phyloP scores from a whole-genome alignment of 1,284 basidiomycete genomes.

The Laetiporus sulphureus region DNA sequence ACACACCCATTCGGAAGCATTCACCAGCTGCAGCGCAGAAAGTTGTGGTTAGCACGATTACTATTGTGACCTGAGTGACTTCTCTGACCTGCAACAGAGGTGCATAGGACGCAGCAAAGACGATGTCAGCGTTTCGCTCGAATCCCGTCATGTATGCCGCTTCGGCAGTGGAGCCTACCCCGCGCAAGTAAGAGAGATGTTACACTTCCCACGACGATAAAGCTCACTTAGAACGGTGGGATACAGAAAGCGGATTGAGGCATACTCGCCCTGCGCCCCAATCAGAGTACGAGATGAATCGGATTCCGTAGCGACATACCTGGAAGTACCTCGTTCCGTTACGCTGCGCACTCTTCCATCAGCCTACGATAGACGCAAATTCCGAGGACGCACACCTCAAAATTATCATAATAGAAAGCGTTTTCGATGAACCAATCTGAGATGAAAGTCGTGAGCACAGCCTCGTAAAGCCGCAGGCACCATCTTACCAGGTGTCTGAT shows the following conservation, averaged over 20 bases:
- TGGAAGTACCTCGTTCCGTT: conserved; percentile 51
- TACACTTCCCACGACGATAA: no score
- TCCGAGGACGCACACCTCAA: conserved; percentile 29
- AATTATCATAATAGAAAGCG: conserved; percentile 54
- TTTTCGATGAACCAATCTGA: conserved; percentile 51
- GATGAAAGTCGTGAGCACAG: background rate
- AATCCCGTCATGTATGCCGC: conserved; percentile 71
- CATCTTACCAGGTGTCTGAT: conserved; percentile 51
- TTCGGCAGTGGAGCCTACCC: conserved; percentile 42
- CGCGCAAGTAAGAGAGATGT: background rate
- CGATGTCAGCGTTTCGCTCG: conserved; percentile 48
- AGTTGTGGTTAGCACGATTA: conserved; percentile 2
- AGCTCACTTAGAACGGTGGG: conserved; percentile 48
- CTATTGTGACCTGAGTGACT: background rate
- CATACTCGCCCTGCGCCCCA: conserved; percentile 54
- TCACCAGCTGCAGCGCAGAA: conserved; percentile 45
- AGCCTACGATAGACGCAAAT: background rate
- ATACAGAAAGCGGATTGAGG: conserved; percentile 53
- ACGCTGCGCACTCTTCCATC: conserved; percentile 26
- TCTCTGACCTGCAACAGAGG: conserved; percentile 48
- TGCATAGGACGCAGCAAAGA: conserved; percentile 64
- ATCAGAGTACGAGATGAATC: background rate
- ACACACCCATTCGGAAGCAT: conserved; percentile 48
- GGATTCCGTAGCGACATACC: conserved; percentile 24
- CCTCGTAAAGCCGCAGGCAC: background rate